Percentiles rank a stretch among this genome's conserved stretches.
Conservation (phyloP, 2,329 filamentous ascomycete species). For the Fulvia fulva region DNA sequence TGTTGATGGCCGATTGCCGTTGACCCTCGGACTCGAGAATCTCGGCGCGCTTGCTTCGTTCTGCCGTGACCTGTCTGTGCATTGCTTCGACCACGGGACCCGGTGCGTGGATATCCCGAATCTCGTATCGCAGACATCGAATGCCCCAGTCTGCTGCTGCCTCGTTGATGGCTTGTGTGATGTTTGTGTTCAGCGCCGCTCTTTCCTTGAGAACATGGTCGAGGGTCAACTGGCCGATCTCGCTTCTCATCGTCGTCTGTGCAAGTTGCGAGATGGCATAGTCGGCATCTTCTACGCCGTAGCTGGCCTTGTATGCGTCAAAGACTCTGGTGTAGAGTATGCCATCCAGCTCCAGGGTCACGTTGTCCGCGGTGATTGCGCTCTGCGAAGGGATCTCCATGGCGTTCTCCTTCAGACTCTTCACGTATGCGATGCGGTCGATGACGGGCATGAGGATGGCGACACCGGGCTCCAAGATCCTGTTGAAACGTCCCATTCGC, state of each 20-base stretch:
- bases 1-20: conserved; percentile 95
- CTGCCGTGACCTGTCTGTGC: conserved; percentile 96
- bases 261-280: conserved; percentile 98
- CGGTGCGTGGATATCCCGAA: conserved; percentile 95
- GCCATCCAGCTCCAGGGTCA: conserved; percentile 92
- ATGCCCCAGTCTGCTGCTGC: conserved; percentile 96
- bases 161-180: conserved; percentile 98
- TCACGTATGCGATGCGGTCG: conserved; percentile 96
- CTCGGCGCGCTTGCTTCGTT: conserved; percentile 94
- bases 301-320: conserved; percentile 97
- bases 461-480: conserved; percentile 87
- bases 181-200: conserved; percentile 92
- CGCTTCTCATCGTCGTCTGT: conserved; percentile 97
- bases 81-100: conserved; percentile 92
- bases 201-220: conserved; percentile 98
- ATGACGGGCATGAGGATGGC: conserved; percentile 85
- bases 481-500: conserved; percentile 96
- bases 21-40: conserved; percentile 97
- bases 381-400: conserved; percentile 97
- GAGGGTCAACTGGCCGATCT: conserved; percentile 93
- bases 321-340: conserved; percentile 94
- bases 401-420: conserved; percentile 91
- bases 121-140: conserved; percentile 93
- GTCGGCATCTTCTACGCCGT: conserved; percentile 96
- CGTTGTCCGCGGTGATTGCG: conserved; percentile 97